phyloP scores from a whole-genome alignment of 164 flowering plant genomes.

The Chimonanthus praecox region DNA sequence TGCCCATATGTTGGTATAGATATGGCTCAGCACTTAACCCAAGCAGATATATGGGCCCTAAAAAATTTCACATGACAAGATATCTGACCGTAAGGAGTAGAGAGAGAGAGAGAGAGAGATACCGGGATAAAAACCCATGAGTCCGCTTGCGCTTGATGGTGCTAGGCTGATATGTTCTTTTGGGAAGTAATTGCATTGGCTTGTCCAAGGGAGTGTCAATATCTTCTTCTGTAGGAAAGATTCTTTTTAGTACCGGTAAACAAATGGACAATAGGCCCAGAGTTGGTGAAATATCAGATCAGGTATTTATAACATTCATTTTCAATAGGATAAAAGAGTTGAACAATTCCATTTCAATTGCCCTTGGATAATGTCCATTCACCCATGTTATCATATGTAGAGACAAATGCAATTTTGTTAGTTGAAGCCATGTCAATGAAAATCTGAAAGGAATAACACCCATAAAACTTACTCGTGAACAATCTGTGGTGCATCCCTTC shows the following conservation, averaged over 20 bases:
- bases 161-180: slow-evolving; percentile 81
- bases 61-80: no score
- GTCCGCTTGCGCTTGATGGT: slow-evolving; percentile 62
- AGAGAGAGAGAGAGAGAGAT: slow-evolving; percentile 8
- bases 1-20: not conserved
- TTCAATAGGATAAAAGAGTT: not conserved
- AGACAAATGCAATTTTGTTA: no score
- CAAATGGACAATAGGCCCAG: not conserved
- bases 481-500: no score
- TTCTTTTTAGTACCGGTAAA: not conserved
- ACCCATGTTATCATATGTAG: no score
- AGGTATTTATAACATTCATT: not conserved
- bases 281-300: not conserved
- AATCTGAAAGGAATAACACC: no score
- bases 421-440: no score
- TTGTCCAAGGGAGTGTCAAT: slow-evolving; percentile 38
- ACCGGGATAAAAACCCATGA: slow-evolving; percentile 85
- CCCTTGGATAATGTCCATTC: no score
- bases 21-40: not conserved
- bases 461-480: no score
- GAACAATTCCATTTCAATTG: no score
- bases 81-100: not conserved
- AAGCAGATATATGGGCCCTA: not conserved
- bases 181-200: slow-evolving; percentile 60
- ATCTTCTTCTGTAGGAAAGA: slow-evolving; percentile 30